Evolutionary conservation across 78 protist species (phyloP).

Genomic region (Tieghemostelium lacteum): DNA sequence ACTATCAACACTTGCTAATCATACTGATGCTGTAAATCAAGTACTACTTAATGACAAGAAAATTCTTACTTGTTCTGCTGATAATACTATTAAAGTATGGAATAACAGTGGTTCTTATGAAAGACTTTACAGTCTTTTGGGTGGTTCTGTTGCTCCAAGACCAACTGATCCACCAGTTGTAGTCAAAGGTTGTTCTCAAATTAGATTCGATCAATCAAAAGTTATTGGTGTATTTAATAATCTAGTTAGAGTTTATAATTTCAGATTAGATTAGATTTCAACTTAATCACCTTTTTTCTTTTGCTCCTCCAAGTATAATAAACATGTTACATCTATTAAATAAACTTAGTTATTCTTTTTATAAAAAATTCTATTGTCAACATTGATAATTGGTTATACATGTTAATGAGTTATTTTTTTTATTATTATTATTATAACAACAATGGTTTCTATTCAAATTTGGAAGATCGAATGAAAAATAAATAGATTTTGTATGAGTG

Average conservation of each 20-base stretch:
- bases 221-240: constrained; percentile 67
- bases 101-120: constrained; percentile 25
- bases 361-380: no score
- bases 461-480: no score
- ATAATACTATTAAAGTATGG: constrained; percentile 81
- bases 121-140: constrained; percentile 64
- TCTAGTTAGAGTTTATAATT: constrained; percentile 63
- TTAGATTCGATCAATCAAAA: constrained; percentile 36
- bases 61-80: constrained; percentile 41
- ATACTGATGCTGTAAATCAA: constrained; percentile 12
- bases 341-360: no score
- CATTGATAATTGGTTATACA: no score
- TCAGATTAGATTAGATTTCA: constrained; percentile 44
- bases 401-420: no score
- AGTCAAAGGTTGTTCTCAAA: constrained; percentile 17
- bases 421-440: no score
- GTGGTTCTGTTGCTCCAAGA: constrained; percentile 55
- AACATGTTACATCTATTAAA: no score
- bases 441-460: no score
- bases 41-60: constrained; percentile 50
- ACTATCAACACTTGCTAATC: constrained; percentile 18
- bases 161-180: constrained; percentile 8
- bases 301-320: no score
- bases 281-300: no score
- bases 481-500: no score